Conservation (phyloP, 495 filamentous ascomycete species). For the Extremus antarcticus region DNA sequence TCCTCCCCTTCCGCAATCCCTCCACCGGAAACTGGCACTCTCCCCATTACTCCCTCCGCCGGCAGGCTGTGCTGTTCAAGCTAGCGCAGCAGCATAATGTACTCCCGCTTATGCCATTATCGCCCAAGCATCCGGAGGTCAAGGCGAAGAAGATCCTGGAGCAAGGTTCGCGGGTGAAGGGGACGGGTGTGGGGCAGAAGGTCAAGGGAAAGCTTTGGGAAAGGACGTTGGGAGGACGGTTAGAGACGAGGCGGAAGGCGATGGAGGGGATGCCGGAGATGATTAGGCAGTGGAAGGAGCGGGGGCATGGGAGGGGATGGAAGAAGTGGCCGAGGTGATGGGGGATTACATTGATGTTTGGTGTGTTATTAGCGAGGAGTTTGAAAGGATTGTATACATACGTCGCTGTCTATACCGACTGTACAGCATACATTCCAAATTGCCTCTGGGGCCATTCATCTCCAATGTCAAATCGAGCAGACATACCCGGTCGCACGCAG, state of each 20-base stretch:
- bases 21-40: constrained; percentile 66
- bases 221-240: constrained; percentile 67
- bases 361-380: background rate
- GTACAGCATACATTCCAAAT: too few relatives aligned
- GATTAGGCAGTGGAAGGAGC: constrained; percentile 85
- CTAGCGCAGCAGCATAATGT: constrained; percentile 69
- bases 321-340: constrained; percentile 64
- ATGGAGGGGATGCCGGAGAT: constrained; percentile 90
- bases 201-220: constrained; percentile 94
- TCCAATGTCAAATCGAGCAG: too few relatives aligned
- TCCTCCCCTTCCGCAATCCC: constrained; percentile 59
- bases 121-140: constrained; percentile 62
- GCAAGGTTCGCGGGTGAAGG: constrained; percentile 68
- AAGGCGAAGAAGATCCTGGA: constrained; percentile 55
- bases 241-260: constrained; percentile 80
- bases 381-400: too few relatives aligned
- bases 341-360: background rate
- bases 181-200: constrained; percentile 74
- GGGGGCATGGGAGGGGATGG: constrained; percentile 80
- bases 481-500: too few relatives aligned
- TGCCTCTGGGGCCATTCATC: too few relatives aligned
- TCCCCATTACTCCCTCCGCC: constrained; percentile 68
- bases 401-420: too few relatives aligned
- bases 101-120: constrained; percentile 69
- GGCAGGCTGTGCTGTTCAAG: constrained; percentile 88